These are phyloP conservation scores for Backusella parvicylindrica DNA, from an alignment of 192 early-diverging fungal species.

Conservation along the genomic window DNA sequence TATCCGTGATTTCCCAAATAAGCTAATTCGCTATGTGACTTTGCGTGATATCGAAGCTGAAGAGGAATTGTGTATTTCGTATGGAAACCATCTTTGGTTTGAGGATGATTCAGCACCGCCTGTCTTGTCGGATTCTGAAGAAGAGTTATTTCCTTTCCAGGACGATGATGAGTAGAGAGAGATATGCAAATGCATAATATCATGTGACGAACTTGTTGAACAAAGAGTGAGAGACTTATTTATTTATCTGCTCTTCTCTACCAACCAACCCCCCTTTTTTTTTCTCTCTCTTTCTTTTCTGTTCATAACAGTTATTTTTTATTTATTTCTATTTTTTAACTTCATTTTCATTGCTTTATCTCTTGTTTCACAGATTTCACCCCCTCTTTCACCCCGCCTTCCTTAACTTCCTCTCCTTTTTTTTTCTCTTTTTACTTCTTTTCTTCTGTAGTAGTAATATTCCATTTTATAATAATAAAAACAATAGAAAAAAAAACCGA, in stretches of 20 bases:
- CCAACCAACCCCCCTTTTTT: background rate
- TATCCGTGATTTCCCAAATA: slow-evolving; percentile 49
- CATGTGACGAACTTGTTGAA: background rate
- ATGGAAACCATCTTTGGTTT: slow-evolving; percentile 65
- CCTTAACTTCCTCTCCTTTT: background rate
- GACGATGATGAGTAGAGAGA: background rate
- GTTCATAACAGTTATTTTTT: too few relatives aligned
- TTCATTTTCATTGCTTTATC: background rate
- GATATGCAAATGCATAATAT: slow-evolving; percentile 7
- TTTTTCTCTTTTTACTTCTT: background rate
- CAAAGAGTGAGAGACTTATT: background rate
- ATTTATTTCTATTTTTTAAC: background rate
- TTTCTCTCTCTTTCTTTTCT: background rate
- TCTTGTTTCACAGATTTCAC: background rate
- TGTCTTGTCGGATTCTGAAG: background rate
- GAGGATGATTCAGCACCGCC: slow-evolving; percentile 34
- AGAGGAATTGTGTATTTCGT: slow-evolving; percentile 67
- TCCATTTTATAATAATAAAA: background rate
- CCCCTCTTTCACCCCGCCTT: background rate
- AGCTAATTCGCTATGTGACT: slow-evolving; percentile 55
- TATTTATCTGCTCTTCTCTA: background rate
- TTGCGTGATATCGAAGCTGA: slow-evolving; percentile 46
- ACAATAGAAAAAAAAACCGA: background rate
- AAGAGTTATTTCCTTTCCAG: slow-evolving; percentile 15
- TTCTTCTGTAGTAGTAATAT: background rate